A percentile compares a stretch with the other conserved stretches of the same genome.
These are phyloP conservation scores for Barnettozyma vustinii DNA, from an alignment of 805 yeast genomes.

Conservation along the genomic window DNA sequence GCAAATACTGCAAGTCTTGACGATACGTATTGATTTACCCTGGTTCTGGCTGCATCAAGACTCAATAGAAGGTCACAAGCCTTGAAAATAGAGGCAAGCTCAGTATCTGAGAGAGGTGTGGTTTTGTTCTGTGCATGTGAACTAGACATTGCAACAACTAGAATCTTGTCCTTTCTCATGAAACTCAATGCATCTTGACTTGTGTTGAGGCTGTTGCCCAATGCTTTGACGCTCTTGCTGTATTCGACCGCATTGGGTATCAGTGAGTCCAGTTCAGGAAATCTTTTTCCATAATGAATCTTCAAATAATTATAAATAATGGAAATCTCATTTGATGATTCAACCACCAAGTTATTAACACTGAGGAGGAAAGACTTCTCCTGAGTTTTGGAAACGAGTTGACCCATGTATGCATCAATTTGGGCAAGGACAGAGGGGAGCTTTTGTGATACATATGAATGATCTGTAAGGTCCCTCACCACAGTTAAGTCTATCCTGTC, in stretches of 20 bases:
- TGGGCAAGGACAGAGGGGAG: slow-evolving; percentile 14
- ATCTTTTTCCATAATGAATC: slow-evolving; percentile 50
- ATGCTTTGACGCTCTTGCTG: slow-evolving; percentile 42
- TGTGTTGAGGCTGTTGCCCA: slow-evolving; percentile 43
- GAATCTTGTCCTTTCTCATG: slow-evolving; percentile 57
- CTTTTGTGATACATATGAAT: slow-evolving; percentile 12
- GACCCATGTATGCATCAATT: slow-evolving; percentile 15
- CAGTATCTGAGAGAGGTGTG: slow-evolving; percentile 25
- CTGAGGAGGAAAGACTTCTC: slow-evolving; percentile 48
- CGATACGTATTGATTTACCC: slow-evolving; percentile 51
- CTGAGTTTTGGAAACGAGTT: slow-evolving; percentile 18
- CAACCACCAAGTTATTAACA: slow-evolving; percentile 50
- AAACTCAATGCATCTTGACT: slow-evolving; percentile 26
- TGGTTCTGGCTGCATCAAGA: slow-evolving; percentile 37
- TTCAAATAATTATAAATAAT: slow-evolving; percentile 44
- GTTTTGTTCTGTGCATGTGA: slow-evolving; percentile 38
- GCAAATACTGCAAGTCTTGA: slow-evolving; percentile 54
- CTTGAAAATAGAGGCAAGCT: slow-evolving; percentile 33
- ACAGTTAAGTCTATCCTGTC: slow-evolving; percentile 8
- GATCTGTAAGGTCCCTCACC: slow-evolving; percentile 12
- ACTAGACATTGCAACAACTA: slow-evolving; percentile 73
- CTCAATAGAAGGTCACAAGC: slow-evolving; percentile 45
- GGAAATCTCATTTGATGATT: slow-evolving; percentile 49
- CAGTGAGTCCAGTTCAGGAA: slow-evolving; percentile 66
- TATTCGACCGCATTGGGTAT: slow-evolving; percentile 59